Percentiles rank a stretch among this genome's conserved stretches.
phyloP scores from a whole-genome alignment of 352 stramenopile species.

The Thalassiosira hispida region DNA sequence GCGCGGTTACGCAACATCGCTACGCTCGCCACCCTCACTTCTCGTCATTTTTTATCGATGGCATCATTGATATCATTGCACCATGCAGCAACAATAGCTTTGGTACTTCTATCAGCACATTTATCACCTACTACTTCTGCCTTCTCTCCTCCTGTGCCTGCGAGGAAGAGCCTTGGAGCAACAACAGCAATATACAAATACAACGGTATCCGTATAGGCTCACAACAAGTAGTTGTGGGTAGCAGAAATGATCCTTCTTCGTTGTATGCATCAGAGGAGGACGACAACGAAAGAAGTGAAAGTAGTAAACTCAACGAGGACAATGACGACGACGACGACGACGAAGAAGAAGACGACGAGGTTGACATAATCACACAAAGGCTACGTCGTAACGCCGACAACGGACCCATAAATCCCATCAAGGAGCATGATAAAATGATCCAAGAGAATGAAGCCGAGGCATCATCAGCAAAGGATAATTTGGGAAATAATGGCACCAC shows the following conservation, averaged over 20 bases:
- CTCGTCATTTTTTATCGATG: slow-evolving; percentile 8
- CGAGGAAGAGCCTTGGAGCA: background rate
- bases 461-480: background rate
- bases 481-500: slow-evolving; percentile 14
- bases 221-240: background rate
- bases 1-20: background rate
- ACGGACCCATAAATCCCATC: slow-evolving; percentile 45
- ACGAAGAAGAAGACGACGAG: slow-evolving; percentile 29
- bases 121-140: background rate
- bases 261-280: slow-evolving; percentile 2
- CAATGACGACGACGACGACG: background rate
- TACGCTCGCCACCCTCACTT: background rate
- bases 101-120: slow-evolving; percentile 1
- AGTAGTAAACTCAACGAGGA: no score
- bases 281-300: background rate
- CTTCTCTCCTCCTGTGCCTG: slow-evolving; percentile 10
- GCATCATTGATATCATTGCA: slow-evolving; percentile 13
- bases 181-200: background rate
- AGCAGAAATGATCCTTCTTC: background rate
- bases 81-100: background rate
- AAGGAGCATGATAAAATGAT: slow-evolving; percentile 59
- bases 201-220: background rate
- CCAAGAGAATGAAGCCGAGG: slow-evolving; percentile 49
- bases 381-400: slow-evolving; percentile 35
- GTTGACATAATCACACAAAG: slow-evolving; percentile 50